Evolutionary conservation across 2,329 filamentous ascomycete species (phyloP).

Genomic region (Escovopsis weberi): DNA sequence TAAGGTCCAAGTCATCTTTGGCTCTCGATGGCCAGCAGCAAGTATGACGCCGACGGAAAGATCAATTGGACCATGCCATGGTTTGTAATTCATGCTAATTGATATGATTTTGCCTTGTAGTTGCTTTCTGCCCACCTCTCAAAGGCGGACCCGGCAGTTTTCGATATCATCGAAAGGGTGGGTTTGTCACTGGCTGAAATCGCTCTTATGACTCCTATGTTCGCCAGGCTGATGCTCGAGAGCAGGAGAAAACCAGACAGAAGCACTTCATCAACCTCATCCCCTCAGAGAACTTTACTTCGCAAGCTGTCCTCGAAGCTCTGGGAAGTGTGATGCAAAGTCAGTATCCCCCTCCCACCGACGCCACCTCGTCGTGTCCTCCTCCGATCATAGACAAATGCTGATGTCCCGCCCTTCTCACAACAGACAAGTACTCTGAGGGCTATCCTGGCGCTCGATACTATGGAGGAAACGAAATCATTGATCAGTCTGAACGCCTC

Average conservation of each 20-base stretch:
- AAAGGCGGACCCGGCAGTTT: conserved; percentile 75
- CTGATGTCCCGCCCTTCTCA: conserved; percentile 13
- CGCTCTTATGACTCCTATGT: not conserved
- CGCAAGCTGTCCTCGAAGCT: conserved; percentile 80
- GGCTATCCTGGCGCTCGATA: conserved; percentile 93
- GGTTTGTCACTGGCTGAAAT: conserved; percentile 30
- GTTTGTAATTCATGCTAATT: not conserved
- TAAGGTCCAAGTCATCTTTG: conserved; percentile 30
- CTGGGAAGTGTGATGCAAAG: conserved; percentile 92
- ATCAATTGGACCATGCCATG: not conserved
- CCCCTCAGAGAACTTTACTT: conserved; percentile 91
- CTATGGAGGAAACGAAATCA: conserved; percentile 94
- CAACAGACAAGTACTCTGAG: conserved; percentile 86
- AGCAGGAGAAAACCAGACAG: conserved; percentile 82
- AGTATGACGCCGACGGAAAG: conserved; percentile 25
- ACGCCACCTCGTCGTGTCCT: conserved; percentile 3
- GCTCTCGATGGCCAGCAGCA: conserved; percentile 43
- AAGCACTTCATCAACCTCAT: conserved; percentile 98
- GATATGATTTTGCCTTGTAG: conserved; percentile 30
- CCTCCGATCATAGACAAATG: conserved; percentile 1
- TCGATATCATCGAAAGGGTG: conserved; percentile 87
- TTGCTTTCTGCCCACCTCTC: conserved; percentile 66
- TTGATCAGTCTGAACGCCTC: conserved; percentile 75
- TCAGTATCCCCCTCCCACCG: conserved; percentile 24
- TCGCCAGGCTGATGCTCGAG: conserved; percentile 1